Conservation (phyloP, 345 rosid species). For the Citrus reticulata region DNA sequence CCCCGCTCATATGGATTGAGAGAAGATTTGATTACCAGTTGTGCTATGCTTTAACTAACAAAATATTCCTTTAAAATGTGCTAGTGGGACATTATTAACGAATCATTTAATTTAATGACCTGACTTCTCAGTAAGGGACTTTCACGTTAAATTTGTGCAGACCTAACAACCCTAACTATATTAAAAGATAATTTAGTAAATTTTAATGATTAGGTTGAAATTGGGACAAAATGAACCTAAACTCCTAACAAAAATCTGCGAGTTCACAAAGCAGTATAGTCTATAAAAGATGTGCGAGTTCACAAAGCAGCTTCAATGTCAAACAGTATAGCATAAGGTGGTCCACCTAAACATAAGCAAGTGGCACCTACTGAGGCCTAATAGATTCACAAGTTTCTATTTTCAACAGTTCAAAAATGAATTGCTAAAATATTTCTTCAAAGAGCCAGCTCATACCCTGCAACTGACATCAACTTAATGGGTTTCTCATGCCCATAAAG, state of each 20-base stretch:
- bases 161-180: neutral
- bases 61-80: neutral
- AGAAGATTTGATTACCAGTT: too few relatives aligned
- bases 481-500: conserved; percentile 62
- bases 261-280: neutral
- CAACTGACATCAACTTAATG: conserved; percentile 51
- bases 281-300: neutral
- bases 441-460: conserved; percentile 41
- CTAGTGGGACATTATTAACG: neutral
- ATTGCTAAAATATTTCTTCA: conserved; percentile 4
- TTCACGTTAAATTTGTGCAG: neutral
- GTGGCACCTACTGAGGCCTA: neutral
- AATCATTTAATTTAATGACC: neutral
- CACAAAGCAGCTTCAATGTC: neutral
- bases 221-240: neutral
- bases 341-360: neutral
- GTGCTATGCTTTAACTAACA: neutral
- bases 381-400: neutral
- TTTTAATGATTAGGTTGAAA: neutral
- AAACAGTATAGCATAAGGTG: neutral
- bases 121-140: neutral
- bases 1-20: too few relatives aligned
- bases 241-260: neutral
- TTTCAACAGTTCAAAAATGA: conserved; percentile 3
- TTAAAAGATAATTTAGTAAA: neutral